These are phyloP conservation scores for Cryptococcus depauperatus DNA, from an alignment of 1,284 basidiomycete genomes.

Conservation along the genomic window DNA sequence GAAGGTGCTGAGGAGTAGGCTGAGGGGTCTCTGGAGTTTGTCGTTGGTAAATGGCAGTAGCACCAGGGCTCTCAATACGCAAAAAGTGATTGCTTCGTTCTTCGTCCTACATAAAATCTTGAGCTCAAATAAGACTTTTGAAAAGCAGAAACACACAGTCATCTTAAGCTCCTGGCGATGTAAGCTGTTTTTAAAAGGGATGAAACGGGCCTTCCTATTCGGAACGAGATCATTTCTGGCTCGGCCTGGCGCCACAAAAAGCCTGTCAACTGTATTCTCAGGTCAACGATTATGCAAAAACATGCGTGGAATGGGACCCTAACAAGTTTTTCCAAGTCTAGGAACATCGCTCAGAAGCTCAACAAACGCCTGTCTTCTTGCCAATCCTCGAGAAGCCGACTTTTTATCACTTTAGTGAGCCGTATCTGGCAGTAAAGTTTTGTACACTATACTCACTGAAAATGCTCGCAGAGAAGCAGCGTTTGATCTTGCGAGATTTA, in stretches of 20 bases:
- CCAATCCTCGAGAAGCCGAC: conserved; percentile 14
- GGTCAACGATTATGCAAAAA: conserved; percentile 50
- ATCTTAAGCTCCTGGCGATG: conserved; percentile 9
- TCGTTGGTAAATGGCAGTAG: not conserved
- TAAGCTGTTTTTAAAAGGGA: conserved; percentile 15
- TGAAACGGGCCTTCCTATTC: conserved; percentile 22
- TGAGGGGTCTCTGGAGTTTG: conserved; percentile 14
- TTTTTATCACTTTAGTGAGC: no score
- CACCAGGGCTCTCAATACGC: conserved; percentile 2
- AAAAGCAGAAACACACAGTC: conserved; percentile 6
- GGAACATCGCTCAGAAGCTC: conserved; percentile 33
- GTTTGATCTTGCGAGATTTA: conserved; percentile 13
- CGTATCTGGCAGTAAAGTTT: not conserved
- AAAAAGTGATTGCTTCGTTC: conserved; percentile 4
- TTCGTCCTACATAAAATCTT: conserved; percentile 4
- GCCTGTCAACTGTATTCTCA: conserved; percentile 49
- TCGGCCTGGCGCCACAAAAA: conserved; percentile 28
- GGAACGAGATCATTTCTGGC: conserved; percentile 33
- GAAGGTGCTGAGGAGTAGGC: conserved; percentile 16
- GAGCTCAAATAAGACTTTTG: not conserved
- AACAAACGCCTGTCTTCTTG: conserved; percentile 21
- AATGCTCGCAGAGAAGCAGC: conserved; percentile 7
- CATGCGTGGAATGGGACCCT: not conserved
- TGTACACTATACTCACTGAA: conserved; percentile 6
- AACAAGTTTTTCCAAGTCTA: conserved; percentile 23